These are phyloP conservation scores for Schoenoplectus triqueter DNA, from an alignment of 202 grass and related monocot genomes.

Conservation along the genomic window DNA sequence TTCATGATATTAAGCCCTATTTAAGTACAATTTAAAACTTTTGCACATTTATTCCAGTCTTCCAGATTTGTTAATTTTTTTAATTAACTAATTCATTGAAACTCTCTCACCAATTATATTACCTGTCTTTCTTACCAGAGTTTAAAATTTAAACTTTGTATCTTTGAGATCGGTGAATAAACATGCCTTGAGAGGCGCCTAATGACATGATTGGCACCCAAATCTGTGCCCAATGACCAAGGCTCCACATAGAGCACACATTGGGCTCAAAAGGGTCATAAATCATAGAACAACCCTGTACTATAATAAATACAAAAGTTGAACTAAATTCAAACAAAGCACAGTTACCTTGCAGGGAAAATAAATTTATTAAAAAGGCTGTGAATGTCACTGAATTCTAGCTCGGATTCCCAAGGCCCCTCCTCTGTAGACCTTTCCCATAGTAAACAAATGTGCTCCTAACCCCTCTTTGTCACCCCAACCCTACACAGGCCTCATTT, in stretches of 20 bases:
- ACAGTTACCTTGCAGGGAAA: slow-evolving; percentile 24
- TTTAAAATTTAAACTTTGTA: slow-evolving; percentile 5
- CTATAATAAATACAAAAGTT: slow-evolving; percentile 31
- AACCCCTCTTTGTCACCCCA: slow-evolving; percentile 49
- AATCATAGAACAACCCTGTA: slow-evolving; percentile 17
- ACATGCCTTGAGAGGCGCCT: not conserved
- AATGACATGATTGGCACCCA: slow-evolving; percentile 18
- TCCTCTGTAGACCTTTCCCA: slow-evolving; percentile 31
- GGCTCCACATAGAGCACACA: not conserved
- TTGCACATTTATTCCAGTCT: not conserved
- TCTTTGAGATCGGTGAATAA: not conserved
- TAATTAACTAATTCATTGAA: not conserved
- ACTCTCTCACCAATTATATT: not conserved
- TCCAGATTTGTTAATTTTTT: no score
- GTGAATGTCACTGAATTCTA: slow-evolving; percentile 39
- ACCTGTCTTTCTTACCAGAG: slow-evolving; percentile 5
- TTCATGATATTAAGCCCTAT: not conserved
- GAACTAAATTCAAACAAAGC: slow-evolving; percentile 27
- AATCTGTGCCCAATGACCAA: slow-evolving; percentile 1
- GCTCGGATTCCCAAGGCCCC: slow-evolving; percentile 43
- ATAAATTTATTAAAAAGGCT: slow-evolving; percentile 30
- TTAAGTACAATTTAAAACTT: not conserved
- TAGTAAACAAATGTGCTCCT: slow-evolving; percentile 38
- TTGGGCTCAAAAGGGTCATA: not conserved
- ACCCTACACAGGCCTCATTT: slow-evolving; percentile 45